Base-by-base conservation (phyloP, 257 asterid genomes). In the Paulownia fortunei region DNA sequence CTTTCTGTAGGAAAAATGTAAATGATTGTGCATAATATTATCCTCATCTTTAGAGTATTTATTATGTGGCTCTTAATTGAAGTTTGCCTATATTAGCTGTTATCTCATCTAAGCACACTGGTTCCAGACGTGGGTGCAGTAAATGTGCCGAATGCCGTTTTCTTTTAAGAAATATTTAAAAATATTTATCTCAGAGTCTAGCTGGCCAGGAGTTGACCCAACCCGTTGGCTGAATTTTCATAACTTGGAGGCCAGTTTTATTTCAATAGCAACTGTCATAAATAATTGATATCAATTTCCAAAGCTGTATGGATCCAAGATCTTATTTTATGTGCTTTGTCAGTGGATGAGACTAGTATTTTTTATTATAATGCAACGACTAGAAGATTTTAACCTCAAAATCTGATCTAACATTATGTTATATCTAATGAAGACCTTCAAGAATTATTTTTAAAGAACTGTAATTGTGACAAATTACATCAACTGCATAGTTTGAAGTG, bases 151-250 rank as follows among this genome's bases (percentile, higher is more conserved):
- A 21, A 18, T n/a, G 10, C n/a, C n/a, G 2, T 52, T 52, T 3
- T n/a, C 11, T 13, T 52, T 0, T 4, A 52, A 8, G 12, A 52
- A 18, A 19, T 7, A 10, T 11, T 47, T 2, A 47, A 47, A 27
- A 30, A 2, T 6, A 1, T 3, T 4, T 5, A 4, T 61, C 2
- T 15, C 2, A 12, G 54, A 2, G 1, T 13, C 7, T 2, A 59
- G 65, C 36, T 65, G 21, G 32, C 24, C 72, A 66, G 55, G 19
- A 52, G 32, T 36, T 55, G 77, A 21, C 55, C n/a, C n/a, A n/a
- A n/a, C n/a, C n/a, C 9, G 67, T 37, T 72, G n/a, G 39, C 0
- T 54, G 12, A 70, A 72, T 37, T 1, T 36, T 18, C 9, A n/a
- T n/a, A 18, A 68, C n/a, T 44, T 13, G 54, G 30, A 37, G 4